phyloP scores from a whole-genome alignment of 1,284 basidiomycete species.

The Apiotrichum akiyoshidainum region DNA sequence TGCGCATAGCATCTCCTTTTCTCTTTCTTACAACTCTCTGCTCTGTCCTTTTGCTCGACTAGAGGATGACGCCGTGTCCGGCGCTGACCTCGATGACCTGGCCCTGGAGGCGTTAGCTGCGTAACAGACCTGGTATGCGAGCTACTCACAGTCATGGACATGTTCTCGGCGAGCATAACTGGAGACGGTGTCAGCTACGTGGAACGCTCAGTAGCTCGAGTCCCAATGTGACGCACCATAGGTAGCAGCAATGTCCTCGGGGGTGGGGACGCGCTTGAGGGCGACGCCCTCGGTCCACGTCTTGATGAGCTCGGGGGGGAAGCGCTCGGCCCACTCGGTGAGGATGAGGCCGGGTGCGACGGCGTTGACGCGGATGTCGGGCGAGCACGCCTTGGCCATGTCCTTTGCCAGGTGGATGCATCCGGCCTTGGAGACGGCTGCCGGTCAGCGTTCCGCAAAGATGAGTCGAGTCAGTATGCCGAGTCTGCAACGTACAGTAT shows the following conservation, averaged over 20 bases:
- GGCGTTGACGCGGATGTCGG: slow-evolving; percentile 26
- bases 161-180: slow-evolving; percentile 19
- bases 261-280: slow-evolving; percentile 19
- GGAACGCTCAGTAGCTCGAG: no score
- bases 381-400: slow-evolving; percentile 25
- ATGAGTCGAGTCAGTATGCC: no score
- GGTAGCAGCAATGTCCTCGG: slow-evolving; percentile 19
- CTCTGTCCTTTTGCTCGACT: background rate
- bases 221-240: slow-evolving; percentile 3
- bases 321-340: slow-evolving; percentile 29
- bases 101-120: slow-evolving; percentile 8
- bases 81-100: slow-evolving; percentile 18
- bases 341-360: slow-evolving; percentile 27
- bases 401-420: slow-evolving; percentile 24
- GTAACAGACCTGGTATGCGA: no score
- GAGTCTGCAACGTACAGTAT: slow-evolving; percentile 1
- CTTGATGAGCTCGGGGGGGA: slow-evolving; percentile 19
- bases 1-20: background rate
- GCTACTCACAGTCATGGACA: slow-evolving; percentile 13
- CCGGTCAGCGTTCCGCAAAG: background rate
- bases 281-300: slow-evolving; percentile 6
- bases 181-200: background rate
- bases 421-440: slow-evolving; percentile 28
- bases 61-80: background rate
- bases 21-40: background rate